Percentiles rank a stretch among this genome's conserved stretches.
Conservation (phyloP, 768 basidiomycete species). For the Lactifluus volemus region DNA sequence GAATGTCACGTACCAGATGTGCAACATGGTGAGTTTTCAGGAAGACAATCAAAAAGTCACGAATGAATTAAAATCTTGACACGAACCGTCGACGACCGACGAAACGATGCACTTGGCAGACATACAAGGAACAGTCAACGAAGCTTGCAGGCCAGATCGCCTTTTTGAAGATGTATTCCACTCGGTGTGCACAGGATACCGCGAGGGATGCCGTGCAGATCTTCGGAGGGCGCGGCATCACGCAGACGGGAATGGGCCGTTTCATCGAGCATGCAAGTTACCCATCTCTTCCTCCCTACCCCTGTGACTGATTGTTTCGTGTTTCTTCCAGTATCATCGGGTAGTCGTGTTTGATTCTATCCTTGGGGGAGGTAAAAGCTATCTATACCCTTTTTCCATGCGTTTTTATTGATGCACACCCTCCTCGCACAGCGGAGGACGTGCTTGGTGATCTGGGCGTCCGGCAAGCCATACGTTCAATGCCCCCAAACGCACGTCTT, state of each 20-base stretch:
- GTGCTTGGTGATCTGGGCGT: slow-evolving; percentile 75
- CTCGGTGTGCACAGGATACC: slow-evolving; percentile 67
- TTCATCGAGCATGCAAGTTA: slow-evolving; percentile 59
- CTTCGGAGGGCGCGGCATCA: slow-evolving; percentile 81
- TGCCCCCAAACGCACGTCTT: slow-evolving; percentile 60
- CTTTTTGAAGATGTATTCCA: slow-evolving; percentile 71
- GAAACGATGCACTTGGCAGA: slow-evolving; percentile 29
- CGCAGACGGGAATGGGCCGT: slow-evolving; percentile 77
- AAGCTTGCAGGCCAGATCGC: slow-evolving; percentile 77
- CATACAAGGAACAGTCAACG: slow-evolving; percentile 63
- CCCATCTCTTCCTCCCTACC: not conserved
- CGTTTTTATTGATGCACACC: not conserved
- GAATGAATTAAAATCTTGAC: not conserved
- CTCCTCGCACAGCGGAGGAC: slow-evolving; percentile 47
- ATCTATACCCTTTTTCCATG: not conserved
- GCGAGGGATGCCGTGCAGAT: slow-evolving; percentile 78
- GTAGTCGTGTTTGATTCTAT: slow-evolving; percentile 61
- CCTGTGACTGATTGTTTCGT: not conserved
- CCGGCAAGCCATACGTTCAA: slow-evolving; percentile 65
- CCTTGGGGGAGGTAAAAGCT: slow-evolving; percentile 50
- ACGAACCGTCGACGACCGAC: not conserved
- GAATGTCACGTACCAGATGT: slow-evolving; percentile 83
- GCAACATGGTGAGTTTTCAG: slow-evolving; percentile 51
- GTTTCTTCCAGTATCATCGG: slow-evolving; percentile 44
- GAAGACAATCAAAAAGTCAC: too few relatives aligned